Evolutionary conservation across 352 stramenopile genomes (phyloP).

Genomic region (Pythium phragmitis): DNA sequence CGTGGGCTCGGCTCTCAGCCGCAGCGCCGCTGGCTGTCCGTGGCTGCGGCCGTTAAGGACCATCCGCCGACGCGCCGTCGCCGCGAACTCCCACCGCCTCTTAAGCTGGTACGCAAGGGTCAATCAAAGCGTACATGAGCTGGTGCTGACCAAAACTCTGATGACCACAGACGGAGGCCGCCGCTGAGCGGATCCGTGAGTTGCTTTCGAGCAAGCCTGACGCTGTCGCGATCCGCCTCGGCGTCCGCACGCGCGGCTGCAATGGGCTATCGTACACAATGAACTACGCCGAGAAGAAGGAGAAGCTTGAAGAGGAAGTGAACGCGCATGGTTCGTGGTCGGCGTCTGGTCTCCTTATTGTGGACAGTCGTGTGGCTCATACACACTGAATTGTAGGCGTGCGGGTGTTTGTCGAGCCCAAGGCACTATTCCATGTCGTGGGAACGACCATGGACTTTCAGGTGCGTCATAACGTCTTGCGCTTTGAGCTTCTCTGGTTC

Average conservation of each 20-base stretch:
- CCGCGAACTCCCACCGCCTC: constrained; percentile 65
- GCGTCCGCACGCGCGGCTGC: constrained; percentile 95
- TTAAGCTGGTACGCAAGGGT: constrained; percentile 59
- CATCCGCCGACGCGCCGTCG: constrained; percentile 45
- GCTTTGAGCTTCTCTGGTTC: not conserved
- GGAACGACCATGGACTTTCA: constrained; percentile 98
- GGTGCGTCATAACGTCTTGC: constrained; percentile 27
- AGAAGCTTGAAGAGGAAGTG: constrained; percentile 94
- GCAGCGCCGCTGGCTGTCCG: constrained; percentile 34
- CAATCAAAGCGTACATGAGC: not conserved
- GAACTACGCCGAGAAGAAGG: constrained; percentile 97
- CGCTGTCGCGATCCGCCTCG: constrained; percentile 94
- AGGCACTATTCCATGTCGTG: constrained; percentile 98
- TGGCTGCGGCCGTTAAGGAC: constrained; percentile 37
- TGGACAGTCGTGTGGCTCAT: not conserved
- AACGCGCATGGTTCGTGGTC: constrained; percentile 64
- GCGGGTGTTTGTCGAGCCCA: constrained; percentile 98
- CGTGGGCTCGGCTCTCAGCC: not conserved
- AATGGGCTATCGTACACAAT: constrained; percentile 99
- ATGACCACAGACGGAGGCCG: constrained; percentile 73
- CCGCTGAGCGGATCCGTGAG: constrained; percentile 86
- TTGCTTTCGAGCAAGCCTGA: constrained; percentile 83
- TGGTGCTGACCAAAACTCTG: not conserved
- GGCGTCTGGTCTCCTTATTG: not conserved
- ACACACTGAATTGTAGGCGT: constrained; percentile 54